Evolutionary conservation across 2,329 filamentous ascomycete genomes (phyloP).

Genomic region (Neodidymelliopsis sp.): DNA sequence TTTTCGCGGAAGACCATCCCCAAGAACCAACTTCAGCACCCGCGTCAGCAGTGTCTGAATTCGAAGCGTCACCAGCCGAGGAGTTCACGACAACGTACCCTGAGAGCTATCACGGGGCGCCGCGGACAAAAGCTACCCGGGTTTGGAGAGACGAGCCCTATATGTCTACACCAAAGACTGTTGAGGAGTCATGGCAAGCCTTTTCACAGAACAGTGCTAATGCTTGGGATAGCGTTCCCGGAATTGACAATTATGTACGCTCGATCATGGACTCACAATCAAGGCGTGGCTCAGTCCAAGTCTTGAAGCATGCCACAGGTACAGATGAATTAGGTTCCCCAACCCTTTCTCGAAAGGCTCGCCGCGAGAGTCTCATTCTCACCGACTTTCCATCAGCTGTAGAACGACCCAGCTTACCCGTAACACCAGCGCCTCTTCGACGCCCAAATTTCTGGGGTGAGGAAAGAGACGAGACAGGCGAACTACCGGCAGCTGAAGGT

Average conservation of each 20-base stretch:
- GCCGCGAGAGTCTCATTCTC: slow-evolving; percentile 68
- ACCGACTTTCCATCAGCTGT: slow-evolving; percentile 86
- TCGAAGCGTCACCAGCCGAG: slow-evolving; percentile 32
- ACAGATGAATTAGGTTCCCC: slow-evolving; percentile 45
- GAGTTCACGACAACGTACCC: slow-evolving; percentile 43
- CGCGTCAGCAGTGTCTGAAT: slow-evolving; percentile 28
- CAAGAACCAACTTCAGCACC: slow-evolving; percentile 52
- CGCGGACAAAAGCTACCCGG: slow-evolving; percentile 14
- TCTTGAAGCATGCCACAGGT: slow-evolving; percentile 41
- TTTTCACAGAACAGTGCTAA: slow-evolving; percentile 73
- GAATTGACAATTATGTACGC: slow-evolving; percentile 88
- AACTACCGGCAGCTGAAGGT: slow-evolving; percentile 78
- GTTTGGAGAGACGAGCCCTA: slow-evolving; percentile 15
- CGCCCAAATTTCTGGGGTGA: slow-evolving; percentile 73
- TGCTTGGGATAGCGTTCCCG: slow-evolving; percentile 91
- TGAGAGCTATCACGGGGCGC: slow-evolving; percentile 25
- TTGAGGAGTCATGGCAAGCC: slow-evolving; percentile 71
- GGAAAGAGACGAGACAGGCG: slow-evolving; percentile 62
- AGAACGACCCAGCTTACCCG: slow-evolving; percentile 86
- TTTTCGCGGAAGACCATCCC: slow-evolving; percentile 67
- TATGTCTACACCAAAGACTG: slow-evolving; percentile 28
- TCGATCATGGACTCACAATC: slow-evolving; percentile 69
- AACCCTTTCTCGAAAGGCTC: slow-evolving; percentile 41
- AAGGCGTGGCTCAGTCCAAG: slow-evolving; percentile 57
- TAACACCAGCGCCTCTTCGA: slow-evolving; percentile 83